Percentiles rank a stretch among this genome's conserved stretches.
These are phyloP conservation scores for Talaromyces marneffei DNA, from an alignment of 2,329 filamentous ascomycete genomes.

Conservation along the genomic window DNA sequence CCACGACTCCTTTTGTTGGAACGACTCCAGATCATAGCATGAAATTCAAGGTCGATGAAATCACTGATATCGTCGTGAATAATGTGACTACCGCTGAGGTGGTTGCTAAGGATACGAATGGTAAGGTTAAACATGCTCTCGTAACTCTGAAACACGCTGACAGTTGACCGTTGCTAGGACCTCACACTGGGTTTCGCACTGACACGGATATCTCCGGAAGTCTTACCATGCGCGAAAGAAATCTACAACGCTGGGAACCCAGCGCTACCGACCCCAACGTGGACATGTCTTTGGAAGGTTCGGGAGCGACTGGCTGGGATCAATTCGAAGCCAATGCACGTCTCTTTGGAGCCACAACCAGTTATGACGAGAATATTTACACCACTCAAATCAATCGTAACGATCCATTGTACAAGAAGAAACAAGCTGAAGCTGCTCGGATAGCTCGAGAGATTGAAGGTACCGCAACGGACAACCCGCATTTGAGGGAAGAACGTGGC, in stretches of 20 bases:
- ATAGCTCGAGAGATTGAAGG: conserved; percentile 87
- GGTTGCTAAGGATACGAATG: conserved; percentile 49
- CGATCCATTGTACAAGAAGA: conserved; percentile 74
- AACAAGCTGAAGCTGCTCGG: conserved; percentile 70
- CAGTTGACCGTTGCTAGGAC: conserved; percentile 45
- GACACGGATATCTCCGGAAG: conserved; percentile 81
- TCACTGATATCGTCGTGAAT: conserved; percentile 51
- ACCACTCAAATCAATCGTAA: conserved; percentile 83
- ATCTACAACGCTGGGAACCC: conserved; percentile 76
- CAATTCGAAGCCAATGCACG: conserved; percentile 88
- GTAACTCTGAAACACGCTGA: not conserved
- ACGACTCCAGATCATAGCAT: conserved; percentile 46
- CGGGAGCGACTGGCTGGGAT: conserved; percentile 64
- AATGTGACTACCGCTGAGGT: conserved; percentile 50
- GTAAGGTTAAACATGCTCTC: conserved; percentile 5
- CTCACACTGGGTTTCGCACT: conserved; percentile 68
- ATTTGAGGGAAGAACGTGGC: conserved; percentile 85
- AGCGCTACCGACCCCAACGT: conserved; percentile 55
- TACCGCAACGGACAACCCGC: conserved; percentile 65
- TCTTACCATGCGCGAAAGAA: conserved; percentile 63
- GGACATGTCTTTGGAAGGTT: conserved; percentile 66
- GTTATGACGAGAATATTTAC: conserved; percentile 92
- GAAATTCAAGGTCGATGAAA: conserved; percentile 58
- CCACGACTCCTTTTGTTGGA: conserved; percentile 37
- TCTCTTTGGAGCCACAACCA: conserved; percentile 79